phyloP scores from a whole-genome alignment of 768 basidiomycete species.

The Calocera cornea region DNA sequence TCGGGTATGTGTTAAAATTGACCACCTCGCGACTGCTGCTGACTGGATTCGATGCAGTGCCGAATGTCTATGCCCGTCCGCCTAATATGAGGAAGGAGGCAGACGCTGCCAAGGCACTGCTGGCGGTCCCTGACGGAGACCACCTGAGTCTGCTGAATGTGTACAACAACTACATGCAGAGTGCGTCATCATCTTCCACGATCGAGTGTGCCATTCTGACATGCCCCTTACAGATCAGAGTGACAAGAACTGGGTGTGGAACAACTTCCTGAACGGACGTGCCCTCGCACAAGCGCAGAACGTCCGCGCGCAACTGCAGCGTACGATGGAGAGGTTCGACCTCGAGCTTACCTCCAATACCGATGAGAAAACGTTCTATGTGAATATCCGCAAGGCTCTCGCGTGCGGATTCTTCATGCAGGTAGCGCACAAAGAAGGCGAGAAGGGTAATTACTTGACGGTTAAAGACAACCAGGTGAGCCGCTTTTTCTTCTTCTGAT shows the following conservation, averaged over 20 bases:
- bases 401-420: slow-evolving; percentile 98
- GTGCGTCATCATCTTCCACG: slow-evolving; percentile 31
- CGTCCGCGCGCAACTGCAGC: slow-evolving; percentile 74
- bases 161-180: slow-evolving; percentile 79
- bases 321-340: slow-evolving; percentile 84
- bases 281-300: slow-evolving; percentile 86
- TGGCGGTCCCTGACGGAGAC: slow-evolving; percentile 91
- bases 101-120: slow-evolving; percentile 75
- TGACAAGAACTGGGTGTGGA: slow-evolving; percentile 84
- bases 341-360: slow-evolving; percentile 55
- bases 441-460: slow-evolving; percentile 75
- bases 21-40: not conserved
- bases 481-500: not conserved
- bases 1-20: slow-evolving; percentile 46
- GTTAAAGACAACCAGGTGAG: slow-evolving; percentile 86
- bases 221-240: slow-evolving; percentile 37
- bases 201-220: not conserved
- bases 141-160: slow-evolving; percentile 91
- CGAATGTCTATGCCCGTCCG: slow-evolving; percentile 90
- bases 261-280: slow-evolving; percentile 70
- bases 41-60: slow-evolving; percentile 36
- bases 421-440: slow-evolving; percentile 86
- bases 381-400: slow-evolving; percentile 66
- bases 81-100: slow-evolving; percentile 79
- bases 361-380: slow-evolving; percentile 58